A percentile compares a stretch with the other conserved stretches of the same genome.
These are phyloP conservation scores for Digitaria exilis DNA, from an alignment of 202 grass and related monocot genomes.

Conservation along the genomic window DNA sequence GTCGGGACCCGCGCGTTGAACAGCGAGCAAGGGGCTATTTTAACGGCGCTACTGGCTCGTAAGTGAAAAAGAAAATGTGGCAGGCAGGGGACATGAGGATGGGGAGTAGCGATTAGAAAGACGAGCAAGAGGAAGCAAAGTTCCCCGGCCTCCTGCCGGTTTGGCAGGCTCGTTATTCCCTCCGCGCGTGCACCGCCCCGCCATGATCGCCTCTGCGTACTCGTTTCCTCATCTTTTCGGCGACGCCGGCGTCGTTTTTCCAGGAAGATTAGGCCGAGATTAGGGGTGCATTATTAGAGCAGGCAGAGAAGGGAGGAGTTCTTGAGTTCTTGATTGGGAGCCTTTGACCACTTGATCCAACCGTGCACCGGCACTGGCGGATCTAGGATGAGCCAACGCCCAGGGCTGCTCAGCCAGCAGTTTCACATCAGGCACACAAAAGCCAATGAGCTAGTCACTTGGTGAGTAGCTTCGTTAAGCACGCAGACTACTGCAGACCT, in stretches of 20 bases:
- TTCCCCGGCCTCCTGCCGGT: background rate
- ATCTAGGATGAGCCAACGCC: too few species aligned
- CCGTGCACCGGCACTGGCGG: too few species aligned
- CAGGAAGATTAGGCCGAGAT: background rate
- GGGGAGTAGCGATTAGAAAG: too few species aligned
- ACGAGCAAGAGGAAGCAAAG: background rate
- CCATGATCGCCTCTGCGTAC: constrained; percentile 58
- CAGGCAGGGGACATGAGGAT: constrained; percentile 32
- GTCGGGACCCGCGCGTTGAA: constrained; percentile 32
- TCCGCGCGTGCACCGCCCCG: constrained; percentile 35
- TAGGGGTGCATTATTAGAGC: too few species aligned
- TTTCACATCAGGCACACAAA: too few species aligned
- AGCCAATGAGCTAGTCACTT: too few species aligned
- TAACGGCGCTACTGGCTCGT: constrained; percentile 36
- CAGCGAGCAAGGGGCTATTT: constrained; percentile 37
- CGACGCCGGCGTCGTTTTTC: background rate
- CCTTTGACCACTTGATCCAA: constrained; percentile 21
- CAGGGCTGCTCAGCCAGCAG: too few species aligned
- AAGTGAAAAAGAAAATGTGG: constrained; percentile 31
- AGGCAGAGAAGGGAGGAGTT: background rate
- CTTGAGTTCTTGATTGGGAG: too few species aligned
- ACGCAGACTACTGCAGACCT: too few species aligned
- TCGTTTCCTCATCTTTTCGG: background rate
- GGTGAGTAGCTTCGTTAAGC: too few species aligned
- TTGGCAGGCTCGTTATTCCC: constrained; percentile 34